Percentiles rank a stretch among this genome's conserved stretches.
Evolutionary conservation across 305 asterid genomes (phyloP).

Genomic region (Fraxinus xanthoxyloides): DNA sequence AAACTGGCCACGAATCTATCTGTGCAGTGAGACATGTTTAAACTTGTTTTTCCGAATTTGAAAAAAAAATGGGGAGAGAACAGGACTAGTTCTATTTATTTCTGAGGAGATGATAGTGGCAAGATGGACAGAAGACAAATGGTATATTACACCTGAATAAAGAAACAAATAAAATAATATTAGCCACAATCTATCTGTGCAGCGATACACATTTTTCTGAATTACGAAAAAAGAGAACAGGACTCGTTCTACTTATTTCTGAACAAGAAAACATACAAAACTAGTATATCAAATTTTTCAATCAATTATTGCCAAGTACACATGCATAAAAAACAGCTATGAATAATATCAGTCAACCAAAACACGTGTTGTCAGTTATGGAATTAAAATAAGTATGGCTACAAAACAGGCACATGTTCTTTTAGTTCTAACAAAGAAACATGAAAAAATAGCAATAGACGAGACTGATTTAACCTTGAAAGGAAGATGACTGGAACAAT

Average conservation of each 20-base stretch:
- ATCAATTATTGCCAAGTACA: slow-evolving; percentile 2
- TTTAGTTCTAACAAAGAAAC: slow-evolving; percentile 3
- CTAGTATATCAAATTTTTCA: background rate
- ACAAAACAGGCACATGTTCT: slow-evolving; percentile 9
- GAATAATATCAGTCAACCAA: slow-evolving; percentile 14
- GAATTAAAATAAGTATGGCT: slow-evolving; percentile 7
- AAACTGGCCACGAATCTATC: background rate
- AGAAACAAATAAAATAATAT: background rate
- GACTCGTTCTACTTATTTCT: background rate
- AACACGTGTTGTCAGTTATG: background rate
- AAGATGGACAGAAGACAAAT: background rate
- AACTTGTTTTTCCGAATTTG: background rate
- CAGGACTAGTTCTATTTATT: background rate
- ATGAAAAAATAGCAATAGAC: slow-evolving; percentile 18
- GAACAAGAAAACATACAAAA: background rate
- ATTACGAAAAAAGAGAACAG: background rate
- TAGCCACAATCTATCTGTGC: background rate
- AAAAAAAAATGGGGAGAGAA: background rate
- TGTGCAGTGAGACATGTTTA: slow-evolving; percentile 2
- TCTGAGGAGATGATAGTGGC: background rate
- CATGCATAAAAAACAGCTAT: slow-evolving; percentile 1
- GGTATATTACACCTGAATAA: background rate
- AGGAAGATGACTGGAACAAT: slow-evolving; percentile 85
- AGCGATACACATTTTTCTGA: background rate
- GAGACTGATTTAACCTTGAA: slow-evolving; percentile 62